phyloP scores from a whole-genome alignment of 768 basidiomycete genomes.

The Suillus americanus region DNA sequence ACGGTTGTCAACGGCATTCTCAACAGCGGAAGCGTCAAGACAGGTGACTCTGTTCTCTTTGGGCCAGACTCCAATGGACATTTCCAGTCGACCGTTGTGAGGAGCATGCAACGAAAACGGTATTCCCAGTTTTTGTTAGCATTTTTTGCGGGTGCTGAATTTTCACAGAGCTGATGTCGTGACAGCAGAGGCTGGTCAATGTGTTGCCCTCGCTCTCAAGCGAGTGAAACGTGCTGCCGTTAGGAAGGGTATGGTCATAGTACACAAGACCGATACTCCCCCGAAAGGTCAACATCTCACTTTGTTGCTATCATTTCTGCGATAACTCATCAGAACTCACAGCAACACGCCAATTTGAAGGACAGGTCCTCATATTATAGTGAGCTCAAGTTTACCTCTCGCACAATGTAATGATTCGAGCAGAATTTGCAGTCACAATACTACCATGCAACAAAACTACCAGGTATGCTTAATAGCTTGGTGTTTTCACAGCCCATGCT shows the following conservation, averaged over 20 bases:
- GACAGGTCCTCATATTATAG: constrained; percentile 92
- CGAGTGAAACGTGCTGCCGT: constrained; percentile 77
- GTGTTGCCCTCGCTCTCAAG: constrained; percentile 91
- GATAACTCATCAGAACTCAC: neutral
- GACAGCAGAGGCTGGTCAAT: constrained; percentile 92
- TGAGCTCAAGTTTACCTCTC: constrained; percentile 36
- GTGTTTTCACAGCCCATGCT: neutral
- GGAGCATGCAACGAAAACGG: constrained; percentile 94
- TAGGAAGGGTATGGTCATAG: constrained; percentile 93
- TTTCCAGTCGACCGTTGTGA: constrained; percentile 76
- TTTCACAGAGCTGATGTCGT: constrained; percentile 70
- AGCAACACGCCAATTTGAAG: constrained; percentile 88
- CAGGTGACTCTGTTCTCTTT: constrained; percentile 79
- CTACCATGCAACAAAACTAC: constrained; percentile 90
- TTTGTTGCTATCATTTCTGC: neutral
- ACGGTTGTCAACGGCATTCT: constrained; percentile 85
- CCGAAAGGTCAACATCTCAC: constrained; percentile 58
- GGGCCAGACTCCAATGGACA: constrained; percentile 94
- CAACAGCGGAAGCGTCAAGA: constrained; percentile 70
- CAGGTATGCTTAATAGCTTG: constrained; percentile 51
- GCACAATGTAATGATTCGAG: neutral
- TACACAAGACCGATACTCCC: constrained; percentile 73
- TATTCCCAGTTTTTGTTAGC: constrained; percentile 29
- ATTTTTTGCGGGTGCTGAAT: constrained; percentile 5
- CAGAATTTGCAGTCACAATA: constrained; percentile 66